Percentiles rank a stretch among this genome's conserved stretches.
These are phyloP conservation scores for Cercophora samala DNA, from an alignment of 495 filamentous ascomycete species.

Conservation along the genomic window DNA sequence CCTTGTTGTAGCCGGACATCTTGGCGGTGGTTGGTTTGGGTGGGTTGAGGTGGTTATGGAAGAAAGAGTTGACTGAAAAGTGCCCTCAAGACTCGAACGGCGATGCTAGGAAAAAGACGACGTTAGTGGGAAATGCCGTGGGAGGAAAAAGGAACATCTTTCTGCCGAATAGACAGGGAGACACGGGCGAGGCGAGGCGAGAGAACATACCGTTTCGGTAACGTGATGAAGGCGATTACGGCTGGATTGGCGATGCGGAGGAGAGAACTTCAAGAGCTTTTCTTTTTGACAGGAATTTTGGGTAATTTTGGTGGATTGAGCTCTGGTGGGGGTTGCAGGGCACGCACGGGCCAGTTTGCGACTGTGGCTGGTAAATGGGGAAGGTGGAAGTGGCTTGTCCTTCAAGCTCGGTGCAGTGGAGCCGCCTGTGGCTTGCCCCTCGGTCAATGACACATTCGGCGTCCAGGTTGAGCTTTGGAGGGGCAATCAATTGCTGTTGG, in stretches of 20 bases:
- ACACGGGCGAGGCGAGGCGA: background rate
- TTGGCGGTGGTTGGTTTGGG: constrained; percentile 42
- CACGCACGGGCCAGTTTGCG: constrained; percentile 16
- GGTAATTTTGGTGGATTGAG: constrained; percentile 5
- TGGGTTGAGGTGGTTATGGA: constrained; percentile 27
- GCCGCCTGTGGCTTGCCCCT: background rate
- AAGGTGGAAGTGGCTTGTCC: background rate
- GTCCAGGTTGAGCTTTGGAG: constrained; percentile 12
- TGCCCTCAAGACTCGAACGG: constrained; percentile 66
- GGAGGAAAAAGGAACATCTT: background rate
- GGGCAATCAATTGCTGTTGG: background rate
- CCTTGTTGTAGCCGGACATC: constrained; percentile 94
- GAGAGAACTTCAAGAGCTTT: constrained; percentile 19
- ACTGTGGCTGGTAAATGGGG: background rate
- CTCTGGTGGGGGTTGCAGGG: constrained; percentile 22
- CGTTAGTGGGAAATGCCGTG: background rate
- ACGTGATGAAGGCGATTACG: constrained; percentile 66
- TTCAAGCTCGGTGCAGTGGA: too few relatives aligned
- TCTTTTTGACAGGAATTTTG: constrained; percentile 19
- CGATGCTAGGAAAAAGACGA: constrained; percentile 1
- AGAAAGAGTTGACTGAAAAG: constrained; percentile 9
- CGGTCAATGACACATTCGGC: constrained; percentile 40
- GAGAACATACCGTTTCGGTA: constrained; percentile 58
- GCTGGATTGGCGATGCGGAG: constrained; percentile 13
- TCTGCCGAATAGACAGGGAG: background rate